A percentile compares a stretch with the other conserved stretches of the same genome.
Evolutionary conservation across 73 alveolate species (phyloP).

Genomic region (Breviolum minutum): DNA sequence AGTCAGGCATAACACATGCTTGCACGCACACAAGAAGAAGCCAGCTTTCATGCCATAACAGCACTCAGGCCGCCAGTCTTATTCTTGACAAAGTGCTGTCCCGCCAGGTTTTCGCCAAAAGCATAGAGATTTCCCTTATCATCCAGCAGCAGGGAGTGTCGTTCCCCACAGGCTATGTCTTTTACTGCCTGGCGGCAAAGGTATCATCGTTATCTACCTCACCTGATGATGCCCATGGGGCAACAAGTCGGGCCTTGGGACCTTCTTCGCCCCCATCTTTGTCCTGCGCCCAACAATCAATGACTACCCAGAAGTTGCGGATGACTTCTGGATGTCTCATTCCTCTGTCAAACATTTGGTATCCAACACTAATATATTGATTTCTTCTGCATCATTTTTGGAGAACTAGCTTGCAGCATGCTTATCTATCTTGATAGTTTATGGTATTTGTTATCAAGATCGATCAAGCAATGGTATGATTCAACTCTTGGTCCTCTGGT

Average conservation of each 20-base stretch:
- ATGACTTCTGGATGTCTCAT: too few relatives aligned
- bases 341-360: too few relatives aligned
- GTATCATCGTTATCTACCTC: background rate
- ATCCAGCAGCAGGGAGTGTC: slow-evolving; percentile 77
- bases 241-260: slow-evolving; percentile 3
- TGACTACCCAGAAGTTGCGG: too few relatives aligned
- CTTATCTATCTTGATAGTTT: too few relatives aligned
- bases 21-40: background rate
- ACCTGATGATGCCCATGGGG: background rate
- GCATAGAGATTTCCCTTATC: slow-evolving; percentile 38
- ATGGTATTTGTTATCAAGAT: too few relatives aligned
- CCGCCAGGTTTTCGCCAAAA: slow-evolving; percentile 76
- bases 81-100: slow-evolving; percentile 32
- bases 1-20: too few relatives aligned
- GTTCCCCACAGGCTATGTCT: slow-evolving; percentile 92
- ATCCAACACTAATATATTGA: too few relatives aligned
- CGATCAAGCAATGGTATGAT: too few relatives aligned
- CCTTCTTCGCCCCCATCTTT: slow-evolving; percentile 16
- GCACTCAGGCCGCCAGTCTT: background rate
- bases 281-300: background rate
- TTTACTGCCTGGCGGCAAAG: background rate
- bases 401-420: too few relatives aligned
- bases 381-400: too few relatives aligned
- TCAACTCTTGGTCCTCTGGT: too few relatives aligned
- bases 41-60: background rate